A percentile compares a stretch with the other conserved stretches of the same genome.
Evolutionary conservation across 129 eudicot species (phyloP).

Genomic region (Cynara cardunculus): DNA sequence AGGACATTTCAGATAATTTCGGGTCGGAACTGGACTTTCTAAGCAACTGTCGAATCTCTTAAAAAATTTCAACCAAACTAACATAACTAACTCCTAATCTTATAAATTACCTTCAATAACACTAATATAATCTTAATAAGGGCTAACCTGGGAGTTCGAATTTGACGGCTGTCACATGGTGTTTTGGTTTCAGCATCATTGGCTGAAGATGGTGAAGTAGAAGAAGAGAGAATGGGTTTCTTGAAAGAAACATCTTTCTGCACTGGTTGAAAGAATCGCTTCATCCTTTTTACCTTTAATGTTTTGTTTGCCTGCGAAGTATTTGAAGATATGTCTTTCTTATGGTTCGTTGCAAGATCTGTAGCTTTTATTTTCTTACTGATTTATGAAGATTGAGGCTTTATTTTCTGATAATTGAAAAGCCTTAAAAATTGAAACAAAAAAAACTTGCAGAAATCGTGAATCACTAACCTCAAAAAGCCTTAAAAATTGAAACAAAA

Average conservation of each 20-base stretch:
- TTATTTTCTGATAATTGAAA: not conserved
- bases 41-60: too few species aligned
- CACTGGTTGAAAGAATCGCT: conserved; percentile 81
- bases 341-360: not conserved
- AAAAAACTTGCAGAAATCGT: too few species aligned
- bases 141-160: too few species aligned
- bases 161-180: too few species aligned
- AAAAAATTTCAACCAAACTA: too few species aligned
- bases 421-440: not conserved
- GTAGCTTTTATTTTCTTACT: not conserved
- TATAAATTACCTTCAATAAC: too few species aligned
- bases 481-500: too few species aligned
- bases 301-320: not conserved
- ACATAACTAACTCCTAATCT: too few species aligned
- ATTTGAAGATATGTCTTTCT: conserved; percentile 16
- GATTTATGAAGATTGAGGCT: not conserved
- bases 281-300: conserved; percentile 33
- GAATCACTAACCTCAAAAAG: too few species aligned
- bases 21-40: too few species aligned
- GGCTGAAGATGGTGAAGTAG: conserved; percentile 21
- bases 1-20: too few species aligned
- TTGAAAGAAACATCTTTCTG: conserved; percentile 71
- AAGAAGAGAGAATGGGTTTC: conserved; percentile 56
- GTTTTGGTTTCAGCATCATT: conserved; percentile 24
- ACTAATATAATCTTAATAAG: too few species aligned